A percentile compares a stretch with the other conserved stretches of the same genome.
Conservation (phyloP, 306 rosid species). For the Cucumis sativus region Cucumber_9930_V3 NC_026655.2:4406501-4407000, state of each 20-base stretch:
- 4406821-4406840: slow-evolving; percentile 50
- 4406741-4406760: slow-evolving; percentile 71
- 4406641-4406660: slow-evolving; percentile 52
- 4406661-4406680: slow-evolving; percentile 1
- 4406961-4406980: slow-evolving; percentile 21
- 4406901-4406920: background rate
- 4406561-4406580: slow-evolving; percentile 40
- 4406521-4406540: slow-evolving; percentile 61
- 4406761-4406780: slow-evolving; percentile 66
- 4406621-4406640: slow-evolving; percentile 55
- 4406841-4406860: slow-evolving; percentile 43
- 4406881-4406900: background rate
- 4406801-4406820: slow-evolving; percentile 74
- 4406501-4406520: slow-evolving; percentile 55
- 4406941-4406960: background rate
- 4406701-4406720: background rate
- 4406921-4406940: background rate
- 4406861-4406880: background rate
- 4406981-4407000: slow-evolving; percentile 55
- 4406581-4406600: slow-evolving; percentile 38
- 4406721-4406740: slow-evolving; percentile 4
- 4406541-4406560: slow-evolving; percentile 52
- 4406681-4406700: background rate
- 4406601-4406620: slow-evolving; percentile 66
- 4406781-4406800: slow-evolving; percentile 66